These are phyloP conservation scores for Kernera saxatilis DNA, from an alignment of 345 rosid genomes.

Conservation along the genomic window DNA sequence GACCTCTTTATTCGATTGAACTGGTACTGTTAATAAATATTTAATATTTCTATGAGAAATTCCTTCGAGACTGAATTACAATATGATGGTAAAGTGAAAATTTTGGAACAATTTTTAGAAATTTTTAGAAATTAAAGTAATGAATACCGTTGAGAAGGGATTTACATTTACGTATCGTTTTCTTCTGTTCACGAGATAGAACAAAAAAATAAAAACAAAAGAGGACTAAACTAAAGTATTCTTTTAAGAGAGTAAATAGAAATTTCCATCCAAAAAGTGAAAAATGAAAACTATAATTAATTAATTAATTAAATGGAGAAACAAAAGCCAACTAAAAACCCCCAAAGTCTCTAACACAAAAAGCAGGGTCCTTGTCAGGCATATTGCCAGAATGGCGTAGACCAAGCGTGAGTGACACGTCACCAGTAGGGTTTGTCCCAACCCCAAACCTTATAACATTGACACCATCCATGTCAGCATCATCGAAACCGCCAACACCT, in stretches of 20 bases:
- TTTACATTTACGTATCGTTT: not conserved
- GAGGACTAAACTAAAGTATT: not conserved
- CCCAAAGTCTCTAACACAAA: slow-evolving; percentile 74
- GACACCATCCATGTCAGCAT: slow-evolving; percentile 34
- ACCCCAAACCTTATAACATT: slow-evolving; percentile 70
- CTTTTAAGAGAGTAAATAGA: not conserved
- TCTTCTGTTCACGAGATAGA: not conserved
- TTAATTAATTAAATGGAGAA: slow-evolving; percentile 1
- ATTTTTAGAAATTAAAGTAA: not conserved
- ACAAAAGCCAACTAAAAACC: slow-evolving; percentile 38
- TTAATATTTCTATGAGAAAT: too few relatives aligned
- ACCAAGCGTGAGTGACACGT: slow-evolving; percentile 94
- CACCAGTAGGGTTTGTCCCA: slow-evolving; percentile 69
- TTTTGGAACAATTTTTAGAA: too few relatives aligned
- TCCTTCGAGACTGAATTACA: too few relatives aligned
- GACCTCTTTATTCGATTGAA: too few relatives aligned
- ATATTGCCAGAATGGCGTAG: slow-evolving; percentile 79
- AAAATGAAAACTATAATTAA: not conserved
- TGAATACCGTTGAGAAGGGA: too few relatives aligned
- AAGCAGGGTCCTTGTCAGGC: slow-evolving; percentile 56
- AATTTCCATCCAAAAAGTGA: not conserved
- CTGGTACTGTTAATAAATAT: too few relatives aligned
- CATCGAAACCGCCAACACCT: slow-evolving; percentile 31
- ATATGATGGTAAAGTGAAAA: too few relatives aligned
- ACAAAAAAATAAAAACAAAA: not conserved